A percentile compares a stretch with the other conserved stretches of the same genome.
Conservation (phyloP, 176 grass and related monocot species). For the Otatea glauca region DNA sequence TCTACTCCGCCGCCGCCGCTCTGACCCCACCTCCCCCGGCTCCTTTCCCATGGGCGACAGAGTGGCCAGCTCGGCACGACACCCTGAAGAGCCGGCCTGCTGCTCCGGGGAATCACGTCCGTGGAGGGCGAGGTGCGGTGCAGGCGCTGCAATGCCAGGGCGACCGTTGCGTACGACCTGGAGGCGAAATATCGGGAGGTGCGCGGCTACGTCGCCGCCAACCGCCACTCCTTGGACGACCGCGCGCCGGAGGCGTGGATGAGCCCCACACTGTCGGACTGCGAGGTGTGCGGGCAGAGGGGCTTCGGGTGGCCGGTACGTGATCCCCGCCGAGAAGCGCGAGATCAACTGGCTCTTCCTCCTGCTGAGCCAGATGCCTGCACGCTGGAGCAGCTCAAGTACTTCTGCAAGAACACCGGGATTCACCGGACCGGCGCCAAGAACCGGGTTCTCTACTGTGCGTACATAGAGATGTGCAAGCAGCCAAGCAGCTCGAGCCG, state of each 20-base stretch:
- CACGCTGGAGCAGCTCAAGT: slow-evolving; percentile 76
- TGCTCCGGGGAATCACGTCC: slow-evolving; percentile 44
- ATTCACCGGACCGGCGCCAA: slow-evolving; percentile 71
- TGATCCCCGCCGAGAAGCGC: slow-evolving; percentile 55
- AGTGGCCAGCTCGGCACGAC: slow-evolving; percentile 38
- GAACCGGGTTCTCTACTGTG: slow-evolving; percentile 65
- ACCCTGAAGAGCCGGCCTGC: slow-evolving; percentile 27
- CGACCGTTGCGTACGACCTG: slow-evolving; percentile 54
- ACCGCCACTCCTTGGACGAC: slow-evolving; percentile 58
- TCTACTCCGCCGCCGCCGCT: slow-evolving; percentile 35
- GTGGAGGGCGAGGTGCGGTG: slow-evolving; percentile 54
- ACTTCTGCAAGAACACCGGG: slow-evolving; percentile 68
- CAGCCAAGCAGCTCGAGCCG: slow-evolving; percentile 67
- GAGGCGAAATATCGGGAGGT: slow-evolving; percentile 54
- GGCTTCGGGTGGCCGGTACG: slow-evolving; percentile 45
- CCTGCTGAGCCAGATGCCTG: slow-evolving; percentile 66
- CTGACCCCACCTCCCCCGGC: neutral
- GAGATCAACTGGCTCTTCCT: slow-evolving; percentile 85
- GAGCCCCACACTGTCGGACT: slow-evolving; percentile 34
- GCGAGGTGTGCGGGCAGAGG: slow-evolving; percentile 38
- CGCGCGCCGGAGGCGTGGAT: slow-evolving; percentile 52
- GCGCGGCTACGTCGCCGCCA: slow-evolving; percentile 35
- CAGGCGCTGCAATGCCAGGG: slow-evolving; percentile 40
- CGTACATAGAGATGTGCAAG: slow-evolving; percentile 60
- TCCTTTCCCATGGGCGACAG: slow-evolving; percentile 61